These are phyloP conservation scores for Andrographis paniculata DNA, from an alignment of 305 asterid species.

Conservation along the genomic window DNA sequence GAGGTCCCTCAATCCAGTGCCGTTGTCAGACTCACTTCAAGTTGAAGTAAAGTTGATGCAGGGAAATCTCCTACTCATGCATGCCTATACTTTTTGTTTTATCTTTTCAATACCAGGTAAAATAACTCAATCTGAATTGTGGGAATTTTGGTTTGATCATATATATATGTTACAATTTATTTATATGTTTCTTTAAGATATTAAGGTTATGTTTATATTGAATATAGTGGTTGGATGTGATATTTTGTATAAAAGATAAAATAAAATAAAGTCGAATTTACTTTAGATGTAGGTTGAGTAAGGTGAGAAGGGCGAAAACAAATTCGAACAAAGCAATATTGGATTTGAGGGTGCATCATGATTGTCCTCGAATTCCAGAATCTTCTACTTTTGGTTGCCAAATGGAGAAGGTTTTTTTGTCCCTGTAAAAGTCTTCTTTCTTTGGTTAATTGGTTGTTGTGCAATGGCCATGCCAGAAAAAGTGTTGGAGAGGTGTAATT, in stretches of 20 bases:
- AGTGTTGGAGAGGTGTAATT: neutral
- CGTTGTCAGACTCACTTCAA: neutral
- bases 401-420: neutral
- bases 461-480: neutral
- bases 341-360: too few relatives aligned
- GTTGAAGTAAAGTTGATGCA: neutral
- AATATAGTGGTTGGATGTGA: too few relatives aligned
- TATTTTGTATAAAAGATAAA: too few relatives aligned
- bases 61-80: neutral
- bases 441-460: neutral
- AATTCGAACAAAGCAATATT: too few relatives aligned
- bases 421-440: neutral
- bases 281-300: too few relatives aligned
- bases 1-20: neutral
- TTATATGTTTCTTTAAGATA: too few relatives aligned
- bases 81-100: neutral
- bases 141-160: too few relatives aligned
- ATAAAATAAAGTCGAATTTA: too few relatives aligned
- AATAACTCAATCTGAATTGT: neutral
- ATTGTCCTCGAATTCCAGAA: too few relatives aligned
- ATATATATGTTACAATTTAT: too few relatives aligned
- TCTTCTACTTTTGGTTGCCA: neutral
- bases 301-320: too few relatives aligned
- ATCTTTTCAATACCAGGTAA: neutral
- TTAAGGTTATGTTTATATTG: too few relatives aligned